Evolutionary conservation across 2,329 filamentous ascomycete genomes (phyloP).

Genomic region (Waltergamsia citrina): DNA sequence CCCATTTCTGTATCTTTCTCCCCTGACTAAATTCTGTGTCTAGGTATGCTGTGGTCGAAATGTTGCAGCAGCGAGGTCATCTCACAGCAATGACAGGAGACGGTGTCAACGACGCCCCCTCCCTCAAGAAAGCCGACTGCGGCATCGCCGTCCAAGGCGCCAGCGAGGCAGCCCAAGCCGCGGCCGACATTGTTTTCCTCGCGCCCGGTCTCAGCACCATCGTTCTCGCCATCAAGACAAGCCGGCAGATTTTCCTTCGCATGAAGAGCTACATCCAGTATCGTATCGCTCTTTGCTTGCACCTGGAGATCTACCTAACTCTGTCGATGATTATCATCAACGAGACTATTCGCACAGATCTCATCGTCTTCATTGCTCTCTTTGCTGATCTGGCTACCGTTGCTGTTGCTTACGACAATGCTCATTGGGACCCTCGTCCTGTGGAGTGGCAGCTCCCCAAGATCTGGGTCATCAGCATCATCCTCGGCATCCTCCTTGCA

Average conservation of each 20-base stretch:
- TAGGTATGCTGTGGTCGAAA: conserved; percentile 54
- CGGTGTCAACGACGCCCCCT: conserved; percentile 67
- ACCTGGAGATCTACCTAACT: conserved; percentile 68
- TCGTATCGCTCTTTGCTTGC: conserved; percentile 65
- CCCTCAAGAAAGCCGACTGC: conserved; percentile 65
- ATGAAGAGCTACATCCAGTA: conserved; percentile 74
- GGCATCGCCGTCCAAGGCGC: conserved; percentile 67
- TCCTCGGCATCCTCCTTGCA: conserved; percentile 60
- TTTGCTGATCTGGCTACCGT: conserved; percentile 75
- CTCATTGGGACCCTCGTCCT: conserved; percentile 63
- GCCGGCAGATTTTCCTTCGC: conserved; percentile 67
- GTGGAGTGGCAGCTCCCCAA: conserved; percentile 76
- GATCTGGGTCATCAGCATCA: conserved; percentile 68
- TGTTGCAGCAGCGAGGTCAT: conserved; percentile 64
- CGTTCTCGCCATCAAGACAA: conserved; percentile 64
- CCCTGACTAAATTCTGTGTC: neutral
- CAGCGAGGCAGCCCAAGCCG: conserved; percentile 63
- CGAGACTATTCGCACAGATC: conserved; percentile 62
- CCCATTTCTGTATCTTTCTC: neutral
- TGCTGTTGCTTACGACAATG: conserved; percentile 71
- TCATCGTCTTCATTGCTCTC: conserved; percentile 71
- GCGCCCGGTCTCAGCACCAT: conserved; percentile 64
- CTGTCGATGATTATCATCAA: conserved; percentile 74
- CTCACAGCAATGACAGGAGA: conserved; percentile 71
- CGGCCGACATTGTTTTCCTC: conserved; percentile 67